Evolutionary conservation across 108 stramenopile genomes (phyloP).

Genomic region (Cyclotella atomus): DNA sequence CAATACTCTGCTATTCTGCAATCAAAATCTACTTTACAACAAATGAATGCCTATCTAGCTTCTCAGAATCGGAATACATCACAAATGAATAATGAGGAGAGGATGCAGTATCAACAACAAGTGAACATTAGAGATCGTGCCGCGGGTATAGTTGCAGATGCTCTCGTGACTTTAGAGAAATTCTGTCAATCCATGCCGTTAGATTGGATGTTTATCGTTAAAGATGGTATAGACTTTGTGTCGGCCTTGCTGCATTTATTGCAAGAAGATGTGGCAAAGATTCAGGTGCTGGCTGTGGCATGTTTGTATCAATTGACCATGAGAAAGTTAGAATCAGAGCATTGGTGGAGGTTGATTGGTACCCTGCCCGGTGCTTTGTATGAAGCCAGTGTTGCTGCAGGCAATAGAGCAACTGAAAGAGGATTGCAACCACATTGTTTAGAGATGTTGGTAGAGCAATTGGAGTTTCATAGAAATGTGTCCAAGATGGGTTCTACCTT

Average conservation of each 20-base stretch:
- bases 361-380: constrained; percentile 67
- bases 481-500: constrained; percentile 71
- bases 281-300: constrained; percentile 68
- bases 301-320: constrained; percentile 75
- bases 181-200: constrained; percentile 88
- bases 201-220: constrained; percentile 71
- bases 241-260: constrained; percentile 78
- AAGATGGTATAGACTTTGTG: constrained; percentile 60
- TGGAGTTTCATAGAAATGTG: constrained; percentile 73
- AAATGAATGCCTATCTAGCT: constrained; percentile 74
- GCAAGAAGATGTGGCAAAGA: constrained; percentile 65
- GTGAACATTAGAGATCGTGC: constrained; percentile 37
- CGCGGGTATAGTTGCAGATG: constrained; percentile 65
- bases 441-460: constrained; percentile 60
- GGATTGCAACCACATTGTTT: constrained; percentile 31
- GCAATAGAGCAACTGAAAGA: constrained; percentile 51
- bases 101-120: constrained; percentile 62
- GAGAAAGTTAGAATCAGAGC: constrained; percentile 70
- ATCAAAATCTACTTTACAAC: constrained; percentile 56
- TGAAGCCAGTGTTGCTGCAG: constrained; percentile 65
- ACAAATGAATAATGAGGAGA: constrained; percentile 78
- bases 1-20: constrained; percentile 61
- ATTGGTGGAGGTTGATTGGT: constrained; percentile 75
- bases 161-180: constrained; percentile 65
- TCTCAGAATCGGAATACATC: constrained; percentile 56